These are phyloP conservation scores for Diddensiella transvaalensis DNA, from an alignment of 805 yeast species.

Conservation along the genomic window DNA sequence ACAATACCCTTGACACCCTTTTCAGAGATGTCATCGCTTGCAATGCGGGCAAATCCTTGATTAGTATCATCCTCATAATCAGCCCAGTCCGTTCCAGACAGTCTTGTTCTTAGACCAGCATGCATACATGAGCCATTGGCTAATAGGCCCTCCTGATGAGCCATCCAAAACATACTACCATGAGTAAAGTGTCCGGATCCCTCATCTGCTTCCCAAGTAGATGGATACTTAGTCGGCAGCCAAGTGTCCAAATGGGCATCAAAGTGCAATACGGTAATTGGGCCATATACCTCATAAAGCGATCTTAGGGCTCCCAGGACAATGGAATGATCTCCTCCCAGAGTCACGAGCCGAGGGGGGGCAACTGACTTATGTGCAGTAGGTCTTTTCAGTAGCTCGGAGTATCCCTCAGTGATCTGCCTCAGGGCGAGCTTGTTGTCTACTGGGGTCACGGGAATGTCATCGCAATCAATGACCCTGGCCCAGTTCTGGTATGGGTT, in stretches of 20 bases:
- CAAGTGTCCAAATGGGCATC: constrained; percentile 88
- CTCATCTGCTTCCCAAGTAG: constrained; percentile 70
- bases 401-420: constrained; percentile 58
- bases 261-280: constrained; percentile 70
- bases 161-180: constrained; percentile 86
- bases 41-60: constrained; percentile 66
- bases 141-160: constrained; percentile 62
- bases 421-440: constrained; percentile 60
- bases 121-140: constrained; percentile 57
- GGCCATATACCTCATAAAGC: constrained; percentile 57
- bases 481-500: constrained; percentile 58
- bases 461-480: constrained; percentile 61
- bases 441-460: constrained; percentile 64
- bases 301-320: constrained; percentile 71
- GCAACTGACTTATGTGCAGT: constrained; percentile 23
- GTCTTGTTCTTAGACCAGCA: constrained; percentile 72
- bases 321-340: constrained; percentile 84
- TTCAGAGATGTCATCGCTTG: constrained; percentile 70
- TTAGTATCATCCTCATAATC: constrained; percentile 64
- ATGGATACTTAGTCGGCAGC: constrained; percentile 73
- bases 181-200: constrained; percentile 62
- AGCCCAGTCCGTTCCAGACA: constrained; percentile 54
- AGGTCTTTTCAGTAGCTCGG: constrained; percentile 45
- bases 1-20: constrained; percentile 61
- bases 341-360: constrained; percentile 49